Conservation (phyloP, 2,329 filamentous ascomycete genomes). For the Drechslerella stenobrocha region DNA sequence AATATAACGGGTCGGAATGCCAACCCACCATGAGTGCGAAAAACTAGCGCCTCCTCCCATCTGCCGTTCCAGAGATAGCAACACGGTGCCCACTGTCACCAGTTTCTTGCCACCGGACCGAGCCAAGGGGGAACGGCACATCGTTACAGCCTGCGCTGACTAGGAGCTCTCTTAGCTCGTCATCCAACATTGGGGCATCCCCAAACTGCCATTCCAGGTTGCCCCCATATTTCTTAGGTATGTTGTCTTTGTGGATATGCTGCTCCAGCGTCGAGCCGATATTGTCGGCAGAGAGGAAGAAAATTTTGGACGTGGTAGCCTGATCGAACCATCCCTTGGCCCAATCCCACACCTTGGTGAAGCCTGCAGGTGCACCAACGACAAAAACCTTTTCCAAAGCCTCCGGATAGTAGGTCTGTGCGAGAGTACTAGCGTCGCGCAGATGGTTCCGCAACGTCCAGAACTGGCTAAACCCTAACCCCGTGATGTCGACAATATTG, state of each 20-base stretch:
- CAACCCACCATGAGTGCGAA: too few species aligned
- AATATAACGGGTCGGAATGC: too few species aligned
- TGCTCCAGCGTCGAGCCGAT: conserved; percentile 73
- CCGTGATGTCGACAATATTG: conserved; percentile 93
- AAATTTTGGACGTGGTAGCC: conserved; percentile 92
- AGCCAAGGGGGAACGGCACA: conserved; percentile 22
- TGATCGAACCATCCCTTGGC: conserved; percentile 94
- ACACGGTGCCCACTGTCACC: conserved; percentile 8
- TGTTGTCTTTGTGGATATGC: conserved; percentile 79
- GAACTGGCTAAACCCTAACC: conserved; percentile 86
- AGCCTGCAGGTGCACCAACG: conserved; percentile 32
- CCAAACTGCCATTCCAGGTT: conserved; percentile 81
- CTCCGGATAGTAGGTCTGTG: conserved; percentile 44
- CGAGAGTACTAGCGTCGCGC: conserved; percentile 29
- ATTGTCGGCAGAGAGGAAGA: conserved; percentile 75
- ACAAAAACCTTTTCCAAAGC: conserved; percentile 43
- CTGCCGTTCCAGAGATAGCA: conserved; percentile 7
- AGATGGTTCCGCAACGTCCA: conserved; percentile 56
- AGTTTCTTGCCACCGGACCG: conserved; percentile 19
- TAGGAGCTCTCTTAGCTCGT: conserved; percentile 58
- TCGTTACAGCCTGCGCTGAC: conserved; percentile 15
- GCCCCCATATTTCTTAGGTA: conserved; percentile 90
- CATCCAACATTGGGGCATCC: conserved; percentile 71
- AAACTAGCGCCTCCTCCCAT: conserved; percentile 23
- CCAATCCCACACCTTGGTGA: conserved; percentile 74